Base-by-base conservation (phyloP, 495 filamentous ascomycete genomes). In the Aspergillus baeticus region DNA sequence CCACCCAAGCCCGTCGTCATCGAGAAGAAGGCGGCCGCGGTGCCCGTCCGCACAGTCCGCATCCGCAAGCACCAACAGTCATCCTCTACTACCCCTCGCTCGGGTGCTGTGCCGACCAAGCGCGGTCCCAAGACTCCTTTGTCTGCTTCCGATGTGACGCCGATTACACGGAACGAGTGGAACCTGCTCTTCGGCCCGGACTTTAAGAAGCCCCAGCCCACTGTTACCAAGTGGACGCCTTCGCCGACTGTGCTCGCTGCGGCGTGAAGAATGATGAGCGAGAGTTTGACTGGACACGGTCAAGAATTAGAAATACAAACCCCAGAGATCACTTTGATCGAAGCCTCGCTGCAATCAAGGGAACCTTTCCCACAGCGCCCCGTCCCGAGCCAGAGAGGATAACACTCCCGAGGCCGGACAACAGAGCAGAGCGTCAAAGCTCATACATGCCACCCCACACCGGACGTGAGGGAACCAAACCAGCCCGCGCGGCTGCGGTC, bases 141-240 rank as follows among this genome's bases (percentile, higher is more conserved):
- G 49, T 77, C 76, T 0, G 72, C 74, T 6, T 76, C 74, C 10
- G 74, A 78, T 61, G 74, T 77, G 14, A 77, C 74, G 0, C 76
- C 76, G 5, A 78, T 76, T 56, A 78, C 76, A 1, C 57, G 70
- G 10, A 76, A 75, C 43, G 76, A 78, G 59, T 78, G 76, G 76
- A 78, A 78, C 50, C 64, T 77, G 11, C 64, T 78, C 14, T 63
- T 73, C 15, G 63, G 60, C 11, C 52, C 70, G 22, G 70, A 73
- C 15, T 68, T 75, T 35, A 62, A 53, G 0, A 47, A 67, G 45
- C 21, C 65, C 5, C 68, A 70, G 57, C 69, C 71, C 17, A 68
- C 61, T 13, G 66, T 78, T 15, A 78, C 75, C 2, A 72, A 74
- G 60, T 78, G 74, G 75, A 72, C 67, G 36, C 75, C 75, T 7